Conservation (phyloP, 1,284 basidiomycete species). For the Violaceomyces palustris region DNA sequence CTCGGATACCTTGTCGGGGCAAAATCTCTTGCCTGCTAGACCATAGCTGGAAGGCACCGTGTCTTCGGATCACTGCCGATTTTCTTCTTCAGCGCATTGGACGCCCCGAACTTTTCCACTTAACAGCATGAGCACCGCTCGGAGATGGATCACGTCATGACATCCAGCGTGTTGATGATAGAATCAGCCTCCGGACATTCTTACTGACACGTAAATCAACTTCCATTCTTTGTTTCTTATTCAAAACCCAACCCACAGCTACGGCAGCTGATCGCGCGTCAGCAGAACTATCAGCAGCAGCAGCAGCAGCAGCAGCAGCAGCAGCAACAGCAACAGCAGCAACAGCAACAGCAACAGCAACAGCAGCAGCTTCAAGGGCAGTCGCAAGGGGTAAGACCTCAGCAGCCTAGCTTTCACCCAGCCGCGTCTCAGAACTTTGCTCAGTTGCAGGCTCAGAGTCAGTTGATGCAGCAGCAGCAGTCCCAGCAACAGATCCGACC, state of each 20-base stretch:
- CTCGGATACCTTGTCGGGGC: background rate
- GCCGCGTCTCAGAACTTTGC: slow-evolving; percentile 22
- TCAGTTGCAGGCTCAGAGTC: slow-evolving; percentile 31
- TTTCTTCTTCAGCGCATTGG: too few species aligned
- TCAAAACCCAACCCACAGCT: slow-evolving; percentile 14
- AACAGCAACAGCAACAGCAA: slow-evolving; percentile 15
- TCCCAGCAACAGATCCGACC: slow-evolving; percentile 1
- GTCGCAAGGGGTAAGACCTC: background rate
- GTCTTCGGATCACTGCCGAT: too few species aligned
- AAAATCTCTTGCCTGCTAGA: background rate
- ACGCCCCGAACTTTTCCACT: too few species aligned
- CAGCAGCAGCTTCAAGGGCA: slow-evolving; percentile 1
- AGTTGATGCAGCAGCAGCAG: slow-evolving; percentile 25
- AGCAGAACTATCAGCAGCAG: slow-evolving; percentile 12
- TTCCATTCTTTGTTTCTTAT: background rate
- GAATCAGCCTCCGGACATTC: too few species aligned
- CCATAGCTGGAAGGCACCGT: background rate
- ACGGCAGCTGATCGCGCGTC: slow-evolving; percentile 28
- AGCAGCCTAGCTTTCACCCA: slow-evolving; percentile 3
- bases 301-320: slow-evolving; percentile 36
- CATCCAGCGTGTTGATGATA: too few species aligned
- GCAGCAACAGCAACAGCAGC: slow-evolving; percentile 27
- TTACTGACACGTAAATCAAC: too few species aligned
- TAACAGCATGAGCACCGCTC: too few species aligned
- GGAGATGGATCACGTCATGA: too few species aligned